Evolutionary conservation across 2,329 filamentous ascomycete species (phyloP), one percentile per base, ranked within the genome.

Genomic region (Chrysosphaeria jannelii): DNA sequence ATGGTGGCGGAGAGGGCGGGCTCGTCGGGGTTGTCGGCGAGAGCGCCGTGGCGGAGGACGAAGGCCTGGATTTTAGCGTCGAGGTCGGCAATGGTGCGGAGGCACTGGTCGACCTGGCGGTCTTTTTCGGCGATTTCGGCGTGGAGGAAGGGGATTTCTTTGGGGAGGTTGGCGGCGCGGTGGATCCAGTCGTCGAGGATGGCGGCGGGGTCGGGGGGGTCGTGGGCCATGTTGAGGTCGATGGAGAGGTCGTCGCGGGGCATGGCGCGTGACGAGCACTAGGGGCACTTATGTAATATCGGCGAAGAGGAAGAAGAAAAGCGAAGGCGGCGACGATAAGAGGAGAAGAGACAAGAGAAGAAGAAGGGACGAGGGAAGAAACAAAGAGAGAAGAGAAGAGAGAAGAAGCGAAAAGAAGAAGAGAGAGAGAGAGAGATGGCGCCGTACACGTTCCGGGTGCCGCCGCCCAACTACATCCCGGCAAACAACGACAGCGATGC

Each of bases 71-170:
- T 62, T 36, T 65, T 65, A 25, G 45, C 54, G 37, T 88, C 74
- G 32, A 67, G 64, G 28, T 69, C 63, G 19, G 63, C 57, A 36
- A 79, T 74, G 31, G 58, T 54, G 29, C 60, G 54, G 28, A 66
- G 50, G 38, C 67, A 66, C 22, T 74, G 64, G 36, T 60, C 51
- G 33, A 74, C 69, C 31, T 63, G 53, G 23, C 59, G 55, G 39
- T 88, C 74, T 42, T 79, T 81, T 39, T 72, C 67, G 37, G 64
- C 53, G 31, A 81, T 72, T 44, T 85, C 74, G 38, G 79, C 72
- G 36, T 79, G 68, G 30, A 81, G 55, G 46, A 79, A 78, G 11
- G 67, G 65, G 28, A 85, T 65, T 44, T 85, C 74, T 31, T 74
- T 69, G 30, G 72, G 72, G 14, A 81, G 53, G 36, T 85, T 85